These are phyloP conservation scores for Trichoderma hamatum DNA, from an alignment of 2,329 filamentous ascomycete genomes.

Conservation along the genomic window DNA sequence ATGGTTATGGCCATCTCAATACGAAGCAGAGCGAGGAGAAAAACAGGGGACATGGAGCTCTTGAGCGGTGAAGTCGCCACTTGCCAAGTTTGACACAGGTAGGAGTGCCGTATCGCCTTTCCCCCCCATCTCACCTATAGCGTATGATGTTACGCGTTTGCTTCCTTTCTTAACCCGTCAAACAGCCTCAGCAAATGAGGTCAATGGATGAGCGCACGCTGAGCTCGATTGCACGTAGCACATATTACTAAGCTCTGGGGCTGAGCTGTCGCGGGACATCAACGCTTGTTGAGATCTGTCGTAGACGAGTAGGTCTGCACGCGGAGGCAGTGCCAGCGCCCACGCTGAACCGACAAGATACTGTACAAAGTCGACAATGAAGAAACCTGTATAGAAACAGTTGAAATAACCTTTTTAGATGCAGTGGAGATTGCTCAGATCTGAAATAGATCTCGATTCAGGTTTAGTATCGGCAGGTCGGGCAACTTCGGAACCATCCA, in stretches of 20 bases:
- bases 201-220: background rate
- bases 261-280: background rate
- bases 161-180: background rate
- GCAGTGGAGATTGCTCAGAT: background rate
- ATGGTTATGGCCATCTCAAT: background rate
- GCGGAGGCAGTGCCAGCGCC: background rate
- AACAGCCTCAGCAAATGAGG: background rate
- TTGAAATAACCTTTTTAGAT: background rate
- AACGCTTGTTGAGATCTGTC: background rate
- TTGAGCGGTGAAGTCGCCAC: background rate
- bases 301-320: background rate
- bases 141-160: background rate
- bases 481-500: slow-evolving; percentile 24
- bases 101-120: background rate
- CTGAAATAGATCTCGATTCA: slow-evolving; percentile 21
- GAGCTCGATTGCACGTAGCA: background rate
- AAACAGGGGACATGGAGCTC: background rate
- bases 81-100: background rate
- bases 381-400: background rate
- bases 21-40: background rate
- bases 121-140: background rate
- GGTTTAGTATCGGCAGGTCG: slow-evolving; percentile 1
- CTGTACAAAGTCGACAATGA: background rate
- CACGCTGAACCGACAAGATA: background rate
- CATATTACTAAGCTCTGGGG: background rate